Conservation (phyloP, 169 alveolate species). For the Perkinsus chesapeaki region DNA sequence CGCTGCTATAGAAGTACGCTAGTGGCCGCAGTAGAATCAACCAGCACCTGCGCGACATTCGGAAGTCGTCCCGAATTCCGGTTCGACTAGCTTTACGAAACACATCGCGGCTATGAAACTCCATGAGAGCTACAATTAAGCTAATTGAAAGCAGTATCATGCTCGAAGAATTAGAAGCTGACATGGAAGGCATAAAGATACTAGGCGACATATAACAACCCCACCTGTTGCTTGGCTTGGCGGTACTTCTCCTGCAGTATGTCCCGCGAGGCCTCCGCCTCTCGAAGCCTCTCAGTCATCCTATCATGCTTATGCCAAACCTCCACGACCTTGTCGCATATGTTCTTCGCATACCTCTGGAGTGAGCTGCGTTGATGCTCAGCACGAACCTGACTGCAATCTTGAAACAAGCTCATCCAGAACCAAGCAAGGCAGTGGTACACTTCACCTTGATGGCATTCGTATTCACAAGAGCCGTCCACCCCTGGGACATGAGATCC, state of each 20-base stretch:
- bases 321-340: neutral
- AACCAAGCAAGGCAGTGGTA: no score
- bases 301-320: neutral
- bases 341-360: neutral
- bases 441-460: neutral
- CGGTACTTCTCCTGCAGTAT: neutral
- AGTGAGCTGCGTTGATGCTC: neutral
- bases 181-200: no score
- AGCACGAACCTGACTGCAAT: neutral
- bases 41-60: no score
- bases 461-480: neutral
- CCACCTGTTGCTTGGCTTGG: neutral
- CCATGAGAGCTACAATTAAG: no score
- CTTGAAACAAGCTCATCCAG: neutral
- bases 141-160: no score
- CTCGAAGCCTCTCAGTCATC: neutral
- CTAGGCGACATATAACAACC: no score
- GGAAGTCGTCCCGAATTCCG: no score
- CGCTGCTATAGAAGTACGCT: no score
- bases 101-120: no score
- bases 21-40: no score
- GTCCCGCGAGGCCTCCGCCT: neutral
- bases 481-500: neutral
- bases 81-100: no score
- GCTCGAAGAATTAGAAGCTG: no score